phyloP scores from a whole-genome alignment of 345 rosid genomes.

The sweet orange (Citrus sinensis) region DNA sequence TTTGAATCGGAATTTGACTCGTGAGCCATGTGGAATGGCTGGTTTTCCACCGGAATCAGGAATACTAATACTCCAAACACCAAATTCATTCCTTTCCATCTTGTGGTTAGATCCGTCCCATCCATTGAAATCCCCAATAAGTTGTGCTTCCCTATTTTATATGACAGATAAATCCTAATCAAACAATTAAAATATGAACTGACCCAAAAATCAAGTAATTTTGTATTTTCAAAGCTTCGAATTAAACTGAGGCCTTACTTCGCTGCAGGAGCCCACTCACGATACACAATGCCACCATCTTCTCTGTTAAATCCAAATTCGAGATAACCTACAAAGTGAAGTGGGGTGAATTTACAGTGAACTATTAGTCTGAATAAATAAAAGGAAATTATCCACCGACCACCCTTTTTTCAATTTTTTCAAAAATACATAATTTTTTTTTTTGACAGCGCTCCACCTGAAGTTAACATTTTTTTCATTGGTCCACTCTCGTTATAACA shows the following conservation, averaged over 20 bases:
- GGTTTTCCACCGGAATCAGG: conserved; percentile 56
- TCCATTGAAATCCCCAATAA: conserved; percentile 78
- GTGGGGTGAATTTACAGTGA: background rate
- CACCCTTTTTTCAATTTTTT: no score
- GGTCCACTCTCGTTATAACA: no score
- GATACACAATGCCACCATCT: conserved; percentile 56
- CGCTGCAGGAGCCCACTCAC: conserved; percentile 90
- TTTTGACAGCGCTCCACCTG: no score
- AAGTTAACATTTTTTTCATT: no score
- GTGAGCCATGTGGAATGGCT: conserved; percentile 70
- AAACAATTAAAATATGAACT: conserved; percentile 10
- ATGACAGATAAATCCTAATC: conserved; percentile 8
- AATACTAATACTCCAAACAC: conserved; percentile 68
- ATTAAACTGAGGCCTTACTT: conserved; percentile 34
- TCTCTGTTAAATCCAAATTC: conserved; percentile 69
- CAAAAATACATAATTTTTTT: no score
- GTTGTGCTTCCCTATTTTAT: conserved; percentile 60
- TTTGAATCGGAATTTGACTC: conserved; percentile 69
- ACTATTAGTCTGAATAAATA: background rate
- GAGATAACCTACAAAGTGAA: conserved; percentile 50
- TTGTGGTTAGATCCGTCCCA: conserved; percentile 74
- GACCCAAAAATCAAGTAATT: background rate
- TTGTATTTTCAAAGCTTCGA: conserved; percentile 6
- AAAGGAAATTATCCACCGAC: no score
- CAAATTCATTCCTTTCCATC: conserved; percentile 72